Conservation (phyloP, 106 monocot species). For the Phalaenopsis equestris region DNA sequence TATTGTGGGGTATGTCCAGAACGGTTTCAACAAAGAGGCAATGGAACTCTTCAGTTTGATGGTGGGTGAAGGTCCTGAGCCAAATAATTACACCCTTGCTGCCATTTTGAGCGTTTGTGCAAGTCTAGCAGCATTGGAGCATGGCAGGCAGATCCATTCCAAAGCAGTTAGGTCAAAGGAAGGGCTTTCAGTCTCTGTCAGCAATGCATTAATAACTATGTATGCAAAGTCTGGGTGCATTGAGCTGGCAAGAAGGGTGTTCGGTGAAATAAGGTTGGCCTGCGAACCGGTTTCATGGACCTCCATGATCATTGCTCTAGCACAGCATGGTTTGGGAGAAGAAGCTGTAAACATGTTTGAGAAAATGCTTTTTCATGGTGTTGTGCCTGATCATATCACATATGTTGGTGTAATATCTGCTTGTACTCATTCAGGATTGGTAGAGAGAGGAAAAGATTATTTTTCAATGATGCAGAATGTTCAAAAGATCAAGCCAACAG, state of each 20-base stretch:
- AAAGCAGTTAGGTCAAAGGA: constrained; percentile 53
- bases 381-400: constrained; percentile 79
- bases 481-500: constrained; percentile 64
- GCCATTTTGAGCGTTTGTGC: constrained; percentile 76
- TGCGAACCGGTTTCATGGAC: constrained; percentile 79
- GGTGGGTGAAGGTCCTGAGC: constrained; percentile 47
- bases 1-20: constrained; percentile 86
- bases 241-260: constrained; percentile 42
- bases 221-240: constrained; percentile 76
- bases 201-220: constrained; percentile 85
- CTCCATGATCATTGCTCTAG: constrained; percentile 86
- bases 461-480: constrained; percentile 56
- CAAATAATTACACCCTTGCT: constrained; percentile 77
- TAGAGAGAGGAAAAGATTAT: constrained; percentile 58
- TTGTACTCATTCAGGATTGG: constrained; percentile 71
- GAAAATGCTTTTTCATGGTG: constrained; percentile 44
- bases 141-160: constrained; percentile 73
- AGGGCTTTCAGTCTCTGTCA: constrained; percentile 60
- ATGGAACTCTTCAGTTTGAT: constrained; percentile 56
- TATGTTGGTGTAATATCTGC: constrained; percentile 85
- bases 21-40: constrained; percentile 56
- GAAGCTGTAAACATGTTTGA: constrained; percentile 73
- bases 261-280: constrained; percentile 26
- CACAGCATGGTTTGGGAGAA: constrained; percentile 79
- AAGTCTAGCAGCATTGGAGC: constrained; percentile 41